Evolutionary conservation across 768 basidiomycete genomes (phyloP).

Genomic region (Pisolithus orientalis): DNA sequence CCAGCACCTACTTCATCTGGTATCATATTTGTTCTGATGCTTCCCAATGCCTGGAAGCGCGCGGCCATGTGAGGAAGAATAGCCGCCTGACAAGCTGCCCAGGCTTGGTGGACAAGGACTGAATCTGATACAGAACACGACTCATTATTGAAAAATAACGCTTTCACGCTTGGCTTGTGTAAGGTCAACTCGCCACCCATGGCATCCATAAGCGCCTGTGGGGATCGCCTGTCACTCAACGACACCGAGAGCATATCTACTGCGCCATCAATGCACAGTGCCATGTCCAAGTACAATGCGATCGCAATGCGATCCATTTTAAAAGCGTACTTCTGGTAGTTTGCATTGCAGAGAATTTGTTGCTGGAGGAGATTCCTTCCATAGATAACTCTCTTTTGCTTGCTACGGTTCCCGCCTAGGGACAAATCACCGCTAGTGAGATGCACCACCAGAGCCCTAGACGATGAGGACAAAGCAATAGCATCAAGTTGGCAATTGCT

Average conservation of each 20-base stretch:
- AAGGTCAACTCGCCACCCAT: slow-evolving; percentile 5
- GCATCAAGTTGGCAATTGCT: slow-evolving; percentile 27
- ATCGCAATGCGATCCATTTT: no score
- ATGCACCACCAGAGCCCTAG: slow-evolving; percentile 30
- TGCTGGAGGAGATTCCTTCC: slow-evolving; percentile 3
- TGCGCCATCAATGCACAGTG: no score
- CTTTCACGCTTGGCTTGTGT: slow-evolving; percentile 17
- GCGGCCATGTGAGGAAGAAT: slow-evolving; percentile 16
- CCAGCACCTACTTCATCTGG: slow-evolving; percentile 20
- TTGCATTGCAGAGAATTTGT: no score
- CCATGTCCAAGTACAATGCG: no score
- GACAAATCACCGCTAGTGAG: slow-evolving; percentile 6
- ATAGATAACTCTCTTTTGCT: slow-evolving; percentile 1
- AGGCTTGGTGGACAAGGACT: no score
- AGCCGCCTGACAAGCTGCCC: slow-evolving; percentile 20
- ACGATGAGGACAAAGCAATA: slow-evolving; percentile 35
- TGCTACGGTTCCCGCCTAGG: not conserved
- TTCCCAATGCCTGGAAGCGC: slow-evolving; percentile 3
- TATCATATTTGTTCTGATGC: slow-evolving; percentile 5
- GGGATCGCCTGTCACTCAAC: no score
- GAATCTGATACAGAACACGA: slow-evolving; percentile 9
- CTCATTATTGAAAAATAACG: slow-evolving; percentile 26
- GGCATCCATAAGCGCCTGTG: no score
- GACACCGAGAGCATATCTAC: no score
- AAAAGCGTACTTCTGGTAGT: no score